Conservation (phyloP, 768 basidiomycete genomes). For the Tulasnella sp. region DNA sequence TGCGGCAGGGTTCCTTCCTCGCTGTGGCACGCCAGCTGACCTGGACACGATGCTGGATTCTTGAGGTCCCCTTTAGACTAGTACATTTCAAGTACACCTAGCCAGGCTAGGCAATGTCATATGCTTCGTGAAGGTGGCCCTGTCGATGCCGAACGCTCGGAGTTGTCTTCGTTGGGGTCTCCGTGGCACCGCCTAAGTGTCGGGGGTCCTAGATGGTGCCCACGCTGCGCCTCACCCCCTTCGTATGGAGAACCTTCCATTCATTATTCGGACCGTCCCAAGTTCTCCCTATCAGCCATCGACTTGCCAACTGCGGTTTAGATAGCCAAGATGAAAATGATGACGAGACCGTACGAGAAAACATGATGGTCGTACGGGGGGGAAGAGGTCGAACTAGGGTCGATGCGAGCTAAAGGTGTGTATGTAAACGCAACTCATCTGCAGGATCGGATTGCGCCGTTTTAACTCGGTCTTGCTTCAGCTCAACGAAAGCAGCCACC, state of each 20-base stretch:
- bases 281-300: not conserved
- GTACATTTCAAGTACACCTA: not conserved
- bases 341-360: conserved; percentile 2
- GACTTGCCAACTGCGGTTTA: not conserved
- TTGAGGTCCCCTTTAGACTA: not conserved
- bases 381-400: not conserved
- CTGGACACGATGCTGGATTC: not conserved
- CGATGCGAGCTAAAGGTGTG: not conserved
- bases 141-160: not conserved
- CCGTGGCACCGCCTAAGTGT: not conserved
- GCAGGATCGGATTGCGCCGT: not conserved
- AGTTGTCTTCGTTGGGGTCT: not conserved
- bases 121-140: not conserved
- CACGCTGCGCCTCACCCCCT: conserved; percentile 2
- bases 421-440: not conserved
- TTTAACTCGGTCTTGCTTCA: conserved; percentile 3
- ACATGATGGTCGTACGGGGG: not conserved
- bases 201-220: not conserved
- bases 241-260: conserved; percentile 2
- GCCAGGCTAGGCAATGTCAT: not conserved
- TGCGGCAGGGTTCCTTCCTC: not conserved
- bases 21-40: not conserved
- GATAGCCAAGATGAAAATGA: not conserved
- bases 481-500: not conserved
- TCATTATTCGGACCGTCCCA: not conserved